Base-by-base conservation (phyloP, 2,329 filamentous ascomycete species). In the Elsinoe batatas region DNA sequence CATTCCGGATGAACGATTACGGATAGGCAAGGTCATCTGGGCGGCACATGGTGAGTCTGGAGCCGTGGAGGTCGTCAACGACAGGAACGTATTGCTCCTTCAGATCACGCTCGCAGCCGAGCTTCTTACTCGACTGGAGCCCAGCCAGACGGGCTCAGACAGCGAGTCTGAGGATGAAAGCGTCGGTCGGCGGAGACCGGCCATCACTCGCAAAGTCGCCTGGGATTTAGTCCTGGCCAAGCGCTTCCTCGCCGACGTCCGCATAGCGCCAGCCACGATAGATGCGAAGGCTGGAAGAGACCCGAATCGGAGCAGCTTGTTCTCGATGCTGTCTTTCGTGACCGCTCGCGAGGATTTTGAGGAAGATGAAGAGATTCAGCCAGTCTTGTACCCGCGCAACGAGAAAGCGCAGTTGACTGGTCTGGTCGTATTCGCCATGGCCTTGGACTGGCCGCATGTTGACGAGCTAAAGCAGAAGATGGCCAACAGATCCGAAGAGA, bases 161-260 rank as follows among this genome's bases (percentile, higher is more conserved):
- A 64, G 71, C 20, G 74, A 79, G 50, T 67, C 77, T 12, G 64
- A 70, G 17, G 67, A 71, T 5, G 76, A 79, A 53, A 6, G 5
- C 6, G 11, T n/a, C 6, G 12, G 33, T 15, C 18, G 32, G n/a
- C 22, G 42, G 13, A 15, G 22, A n/a, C 70, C 74, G 46, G 69
- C 69, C 18, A 62, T 76, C 42, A 75, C 71, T n/a, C 67, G 69
- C 4, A 80, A 81, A 61, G 69, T 77, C 3, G 73, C 79, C 53
- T 81, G 79, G 79, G 78, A 80, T 64, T 64, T 82, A 20, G 69
- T 81, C 1, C 69, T 78, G 15, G 76, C 75, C 5, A 72, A 76
- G 18, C 70, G 75, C 2, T 79, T 80, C 51, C 65, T 80, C 32
- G 74, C 79, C 42, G 79, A 75, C 50, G 67, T 80, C n/a, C 63